These are phyloP conservation scores for Posidonia oceanica DNA, from an alignment of 116 monocot genomes.

Conservation along the genomic window DNA sequence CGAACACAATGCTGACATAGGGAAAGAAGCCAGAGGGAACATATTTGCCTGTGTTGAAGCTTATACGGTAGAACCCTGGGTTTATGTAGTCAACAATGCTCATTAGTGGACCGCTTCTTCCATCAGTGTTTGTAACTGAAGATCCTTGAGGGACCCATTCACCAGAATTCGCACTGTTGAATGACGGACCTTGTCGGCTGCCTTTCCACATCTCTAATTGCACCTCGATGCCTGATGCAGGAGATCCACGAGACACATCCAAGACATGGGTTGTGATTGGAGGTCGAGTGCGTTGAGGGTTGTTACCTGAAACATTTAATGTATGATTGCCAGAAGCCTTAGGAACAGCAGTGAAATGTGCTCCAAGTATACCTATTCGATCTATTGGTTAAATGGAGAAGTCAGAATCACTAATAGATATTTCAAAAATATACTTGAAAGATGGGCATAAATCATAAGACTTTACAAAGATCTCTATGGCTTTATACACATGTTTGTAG, in stretches of 20 bases:
- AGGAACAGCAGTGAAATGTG: slow-evolving; percentile 47
- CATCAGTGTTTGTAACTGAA: slow-evolving; percentile 68
- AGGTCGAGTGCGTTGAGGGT: slow-evolving; percentile 44
- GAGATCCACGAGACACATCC: slow-evolving; percentile 65
- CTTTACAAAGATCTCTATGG: too few species aligned
- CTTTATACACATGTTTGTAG: too few species aligned
- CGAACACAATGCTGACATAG: slow-evolving; percentile 72
- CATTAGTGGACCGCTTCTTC: slow-evolving; percentile 68
- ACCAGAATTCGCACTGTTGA: slow-evolving; percentile 18
- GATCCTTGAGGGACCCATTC: slow-evolving; percentile 46
- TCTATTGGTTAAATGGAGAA: slow-evolving; percentile 23
- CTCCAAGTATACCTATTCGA: slow-evolving; percentile 66
- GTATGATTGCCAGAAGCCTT: slow-evolving; percentile 30
- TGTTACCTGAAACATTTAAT: slow-evolving; percentile 23
- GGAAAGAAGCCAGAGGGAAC: slow-evolving; percentile 73
- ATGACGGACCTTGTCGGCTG: slow-evolving; percentile 18
- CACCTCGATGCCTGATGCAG: slow-evolving; percentile 78
- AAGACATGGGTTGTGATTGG: slow-evolving; percentile 96
- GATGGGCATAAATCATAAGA: too few species aligned
- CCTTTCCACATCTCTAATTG: slow-evolving; percentile 74
- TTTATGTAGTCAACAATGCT: slow-evolving; percentile 30
- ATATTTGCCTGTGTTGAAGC: slow-evolving; percentile 70
- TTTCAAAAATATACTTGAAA: not conserved
- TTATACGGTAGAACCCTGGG: slow-evolving; percentile 65
- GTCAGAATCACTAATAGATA: slow-evolving; percentile 13